Conservation (phyloP, 1,139 yeast species). For the Entelexis paramagnoliae region DNA sequence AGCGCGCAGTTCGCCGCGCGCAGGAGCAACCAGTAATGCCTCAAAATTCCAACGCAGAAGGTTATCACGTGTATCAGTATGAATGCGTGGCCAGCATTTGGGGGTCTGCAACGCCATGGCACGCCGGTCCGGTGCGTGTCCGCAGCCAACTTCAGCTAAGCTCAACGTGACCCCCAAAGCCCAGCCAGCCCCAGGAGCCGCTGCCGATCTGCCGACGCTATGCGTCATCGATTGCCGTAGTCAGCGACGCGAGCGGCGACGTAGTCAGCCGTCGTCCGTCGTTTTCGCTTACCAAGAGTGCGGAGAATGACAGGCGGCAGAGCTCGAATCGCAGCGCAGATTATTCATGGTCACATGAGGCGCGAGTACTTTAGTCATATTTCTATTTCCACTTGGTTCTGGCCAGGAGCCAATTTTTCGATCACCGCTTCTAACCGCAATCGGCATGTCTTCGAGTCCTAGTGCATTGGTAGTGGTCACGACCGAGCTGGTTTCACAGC, state of each 20-base stretch:
- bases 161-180: too few relatives aligned
- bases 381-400: too few relatives aligned
- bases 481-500: constrained; percentile 21
- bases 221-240: too few relatives aligned
- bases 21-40: neutral
- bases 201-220: too few relatives aligned
- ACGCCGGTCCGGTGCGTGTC: too few relatives aligned
- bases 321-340: neutral
- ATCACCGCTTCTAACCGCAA: neutral
- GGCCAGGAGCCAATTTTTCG: neutral
- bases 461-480: constrained; percentile 23
- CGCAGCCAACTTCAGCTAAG: too few relatives aligned
- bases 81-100: too few relatives aligned
- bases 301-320: neutral
- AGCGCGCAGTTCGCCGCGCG: too few relatives aligned
- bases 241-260: neutral
- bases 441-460: neutral
- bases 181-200: too few relatives aligned
- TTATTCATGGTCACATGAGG: neutral
- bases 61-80: neutral
- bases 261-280: neutral
- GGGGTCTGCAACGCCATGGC: too few relatives aligned
- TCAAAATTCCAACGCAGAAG: neutral
- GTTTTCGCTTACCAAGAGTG: neutral
- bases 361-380: neutral